Conservation (phyloP, 2,329 filamentous ascomycete species). For the Tolypocladium endophyticum region DNA sequence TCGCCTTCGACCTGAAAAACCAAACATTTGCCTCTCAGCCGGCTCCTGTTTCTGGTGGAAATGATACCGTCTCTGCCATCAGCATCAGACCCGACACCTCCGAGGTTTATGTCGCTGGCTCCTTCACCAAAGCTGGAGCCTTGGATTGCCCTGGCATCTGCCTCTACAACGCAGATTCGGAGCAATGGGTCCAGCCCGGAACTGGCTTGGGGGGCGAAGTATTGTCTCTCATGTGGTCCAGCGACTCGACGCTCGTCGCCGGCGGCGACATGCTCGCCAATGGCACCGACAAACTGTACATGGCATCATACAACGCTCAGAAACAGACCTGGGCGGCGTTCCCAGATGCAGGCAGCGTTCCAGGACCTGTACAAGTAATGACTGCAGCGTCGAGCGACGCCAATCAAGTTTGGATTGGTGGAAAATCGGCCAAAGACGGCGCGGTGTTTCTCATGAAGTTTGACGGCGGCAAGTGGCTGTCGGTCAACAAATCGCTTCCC, state of each 20-base stretch:
- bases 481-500: slow-evolving; percentile 53
- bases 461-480: slow-evolving; percentile 60
- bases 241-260: slow-evolving; percentile 59
- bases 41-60: slow-evolving; percentile 58
- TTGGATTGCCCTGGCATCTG: slow-evolving; percentile 77
- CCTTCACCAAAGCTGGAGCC: slow-evolving; percentile 72
- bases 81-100: slow-evolving; percentile 57
- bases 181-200: slow-evolving; percentile 74
- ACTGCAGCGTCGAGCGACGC: slow-evolving; percentile 62
- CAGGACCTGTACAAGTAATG: slow-evolving; percentile 70
- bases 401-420: slow-evolving; percentile 73
- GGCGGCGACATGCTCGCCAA: slow-evolving; percentile 66
- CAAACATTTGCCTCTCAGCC: slow-evolving; percentile 62
- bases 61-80: slow-evolving; percentile 67
- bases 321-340: slow-evolving; percentile 56
- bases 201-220: slow-evolving; percentile 61
- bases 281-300: slow-evolving; percentile 47
- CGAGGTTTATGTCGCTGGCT: slow-evolving; percentile 78
- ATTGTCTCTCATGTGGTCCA: slow-evolving; percentile 65
- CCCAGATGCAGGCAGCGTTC: slow-evolving; percentile 53
- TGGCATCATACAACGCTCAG: slow-evolving; percentile 65
- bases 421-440: slow-evolving; percentile 51
- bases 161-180: slow-evolving; percentile 57
- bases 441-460: slow-evolving; percentile 75
- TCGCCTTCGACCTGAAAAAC: slow-evolving; percentile 66